Base-by-base conservation (phyloP, 2,329 filamentous ascomycete species). In the Talaromyces pinophilus region DNA sequence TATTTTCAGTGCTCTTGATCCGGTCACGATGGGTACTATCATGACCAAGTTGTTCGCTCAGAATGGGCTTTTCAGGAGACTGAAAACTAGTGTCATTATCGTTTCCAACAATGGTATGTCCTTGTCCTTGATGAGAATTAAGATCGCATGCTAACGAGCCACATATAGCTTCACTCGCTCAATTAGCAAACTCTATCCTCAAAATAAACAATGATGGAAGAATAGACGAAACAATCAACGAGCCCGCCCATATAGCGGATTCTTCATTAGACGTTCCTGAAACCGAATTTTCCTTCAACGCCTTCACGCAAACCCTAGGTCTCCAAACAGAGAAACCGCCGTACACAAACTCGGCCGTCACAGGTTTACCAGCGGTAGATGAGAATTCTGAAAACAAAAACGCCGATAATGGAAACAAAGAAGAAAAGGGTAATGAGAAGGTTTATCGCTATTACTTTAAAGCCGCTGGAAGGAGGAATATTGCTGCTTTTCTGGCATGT, bases 1-100 rank as follows among this genome's bases (percentile, higher is more conserved):
- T 48, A 48, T 60, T 2, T 63, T 67, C 33, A 67, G 59, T 44
- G 66, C 57, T 28, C 59, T 67, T 13, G 66, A 67, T 15, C 42
- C 63, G 33, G 52, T 40, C 2, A 65, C 62, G 25, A 40, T 57
- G 35, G 38, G 59, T n/a, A 44, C 17, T 3, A 63, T 64, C 5
- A 63, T 40, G 28, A 33, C 52, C 5, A 40, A 44, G 30, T 28
- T 63, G 40, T 63, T 63, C 28, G 28, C 48, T 57, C 48, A 40
- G 8, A 28, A 63, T 1, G 62, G 62, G 2, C 50, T 55, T n/a
- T 63, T 63, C 11, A 57, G 33, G 35, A 25, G n/a, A 15, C 5
- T 59, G 4, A 59, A 48, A 8, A 59, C 25, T 7, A 46, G 28
- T 17, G 54, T 48, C 15, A 40, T 59, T 1, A 25, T 59, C 13